Percentiles rank a stretch among this genome's conserved stretches.
These are phyloP conservation scores for Maudiozyma turicensis DNA, from an alignment of 805 yeast genomes.

Conservation along the genomic window DNA sequence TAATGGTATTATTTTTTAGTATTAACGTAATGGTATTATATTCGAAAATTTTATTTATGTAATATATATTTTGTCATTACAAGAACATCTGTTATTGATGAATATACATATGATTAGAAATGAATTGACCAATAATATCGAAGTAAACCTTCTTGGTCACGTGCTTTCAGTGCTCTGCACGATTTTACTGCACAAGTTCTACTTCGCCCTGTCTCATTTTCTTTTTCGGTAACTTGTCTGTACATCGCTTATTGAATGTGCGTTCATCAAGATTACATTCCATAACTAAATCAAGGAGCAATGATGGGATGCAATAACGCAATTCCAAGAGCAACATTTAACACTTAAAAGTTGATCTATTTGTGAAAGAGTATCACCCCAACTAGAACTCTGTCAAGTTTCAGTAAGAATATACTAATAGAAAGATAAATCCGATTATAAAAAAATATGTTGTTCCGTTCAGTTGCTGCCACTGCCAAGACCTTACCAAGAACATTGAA, in stretches of 20 bases:
- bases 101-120: not conserved
- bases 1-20: not conserved
- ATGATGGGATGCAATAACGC: no score
- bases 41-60: no score
- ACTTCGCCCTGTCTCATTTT: not conserved
- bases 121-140: not conserved
- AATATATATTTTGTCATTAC: not conserved
- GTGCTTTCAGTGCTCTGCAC: not conserved
- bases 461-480: slow-evolving; percentile 15
- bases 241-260: no score
- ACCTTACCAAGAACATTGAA: slow-evolving; percentile 18
- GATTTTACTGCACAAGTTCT: not conserved
- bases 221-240: no score
- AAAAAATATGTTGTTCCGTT: slow-evolving; percentile 18
- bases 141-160: not conserved
- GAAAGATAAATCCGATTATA: not conserved
- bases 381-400: no score
- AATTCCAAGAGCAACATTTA: no score
- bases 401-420: not conserved
- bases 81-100: not conserved
- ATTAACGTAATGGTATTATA: not conserved
- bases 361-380: no score
- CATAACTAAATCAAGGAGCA: no score
- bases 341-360: no score
- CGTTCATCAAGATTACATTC: no score